Base-by-base conservation (phyloP, 306 rosid genomes). In the Sechiopsis laciniata region DNA sequence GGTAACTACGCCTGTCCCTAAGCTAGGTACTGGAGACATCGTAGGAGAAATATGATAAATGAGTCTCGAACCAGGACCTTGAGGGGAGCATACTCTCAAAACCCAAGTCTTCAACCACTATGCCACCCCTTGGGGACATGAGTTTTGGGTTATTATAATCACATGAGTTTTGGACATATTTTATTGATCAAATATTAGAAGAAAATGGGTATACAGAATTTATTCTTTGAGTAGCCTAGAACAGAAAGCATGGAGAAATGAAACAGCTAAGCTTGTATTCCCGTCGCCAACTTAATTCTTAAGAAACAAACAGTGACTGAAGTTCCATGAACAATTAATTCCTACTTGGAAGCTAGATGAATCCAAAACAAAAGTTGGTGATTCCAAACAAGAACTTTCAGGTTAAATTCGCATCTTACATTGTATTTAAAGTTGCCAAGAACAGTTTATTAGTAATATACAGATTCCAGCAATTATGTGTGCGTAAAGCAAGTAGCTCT, bases 211-310 rank as follows among this genome's bases (percentile, higher is more conserved):
- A 9, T 5, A 19, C 4, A 7, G 55, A 35, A 67, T 67, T 66
- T 66, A 45, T 17, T 45, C 55, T 45, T 45, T 45, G 55, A 66
- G 55, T 64, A 55, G 24, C 24, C 55, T 10, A 66, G 22, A 45
- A 45, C 8, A 65, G 72, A 37, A 42, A 20, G 26, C 29, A 45
- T 45, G 72, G 35, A 66, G 55, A 19, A 66, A 66, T 42, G 55
- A 5, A 37, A 64, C 16, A 35, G 48, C 71, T 17, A 65, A 17
- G 26, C 71, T 40, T n/a, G 48, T 32, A 62, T 62, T 62, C 6
- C 9, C 37, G 29, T 64, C 29, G 40, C 71, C 72, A 67, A 67
- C 24, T 17, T 45, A 29, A 20, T 67, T 8, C 72, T 42, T 53
- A 45, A 66, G n/a, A 66, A 66, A 45, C 72, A 45, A 66, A 6